Evolutionary conservation across 164 flowering plant species (phyloP).

Genomic region (Chloranthus sessilifolius): DNA sequence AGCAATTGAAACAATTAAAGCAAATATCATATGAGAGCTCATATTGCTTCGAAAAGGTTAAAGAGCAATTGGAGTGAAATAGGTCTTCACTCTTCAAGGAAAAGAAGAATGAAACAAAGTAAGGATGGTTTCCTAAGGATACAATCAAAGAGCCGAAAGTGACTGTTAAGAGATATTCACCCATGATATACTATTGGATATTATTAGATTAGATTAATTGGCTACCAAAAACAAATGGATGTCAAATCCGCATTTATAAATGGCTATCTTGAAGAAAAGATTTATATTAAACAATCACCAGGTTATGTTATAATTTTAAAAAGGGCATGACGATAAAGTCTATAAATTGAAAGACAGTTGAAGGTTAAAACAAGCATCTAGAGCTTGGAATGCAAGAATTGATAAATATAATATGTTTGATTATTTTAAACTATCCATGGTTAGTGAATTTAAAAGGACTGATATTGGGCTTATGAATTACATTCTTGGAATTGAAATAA

Average conservation of each 20-base stretch:
- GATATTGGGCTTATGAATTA: neutral
- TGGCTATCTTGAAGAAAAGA: neutral
- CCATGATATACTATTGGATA: neutral
- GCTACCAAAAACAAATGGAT: neutral
- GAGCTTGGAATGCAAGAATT: neutral
- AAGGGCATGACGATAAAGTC: no score
- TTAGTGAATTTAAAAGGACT: neutral
- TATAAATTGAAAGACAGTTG: no score
- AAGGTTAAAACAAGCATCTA: neutral
- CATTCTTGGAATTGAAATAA: slow-evolving; percentile 2
- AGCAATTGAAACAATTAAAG: neutral
- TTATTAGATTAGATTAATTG: neutral
- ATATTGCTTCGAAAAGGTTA: neutral
- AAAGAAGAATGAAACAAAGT: slow-evolving; percentile 2
- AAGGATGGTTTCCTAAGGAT: neutral
- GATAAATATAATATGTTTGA: neutral
- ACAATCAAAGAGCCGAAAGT: neutral
- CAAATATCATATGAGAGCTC: neutral
- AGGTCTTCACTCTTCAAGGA: neutral
- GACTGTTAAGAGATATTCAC: neutral
- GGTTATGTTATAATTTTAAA: no score
- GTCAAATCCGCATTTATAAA: neutral
- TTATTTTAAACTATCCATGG: neutral
- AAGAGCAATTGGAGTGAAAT: slow-evolving; percentile 2
- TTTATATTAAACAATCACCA: no score